phyloP scores from a whole-genome alignment of 2,329 filamentous ascomycete genomes.

The Penicillium sp. region DNA sequence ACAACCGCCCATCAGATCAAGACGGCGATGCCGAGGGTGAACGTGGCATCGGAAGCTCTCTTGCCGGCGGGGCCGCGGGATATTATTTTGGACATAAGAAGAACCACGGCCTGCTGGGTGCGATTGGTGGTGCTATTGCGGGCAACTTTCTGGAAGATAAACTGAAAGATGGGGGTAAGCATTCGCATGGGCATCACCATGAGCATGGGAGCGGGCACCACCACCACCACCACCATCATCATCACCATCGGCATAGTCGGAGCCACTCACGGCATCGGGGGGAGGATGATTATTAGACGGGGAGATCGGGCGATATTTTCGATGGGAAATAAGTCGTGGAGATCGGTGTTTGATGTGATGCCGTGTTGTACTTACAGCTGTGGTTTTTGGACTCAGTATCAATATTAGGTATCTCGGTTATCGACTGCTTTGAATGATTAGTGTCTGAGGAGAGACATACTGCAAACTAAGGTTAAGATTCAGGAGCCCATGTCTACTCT shows the following conservation, averaged over 20 bases:
- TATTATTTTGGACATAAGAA: slow-evolving; percentile 59
- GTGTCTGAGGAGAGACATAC: background rate
- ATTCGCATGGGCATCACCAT: slow-evolving; percentile 20
- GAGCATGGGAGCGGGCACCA: slow-evolving; percentile 9
- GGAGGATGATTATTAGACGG: slow-evolving; percentile 8
- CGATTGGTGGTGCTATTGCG: slow-evolving; percentile 58
- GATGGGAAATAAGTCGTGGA: background rate
- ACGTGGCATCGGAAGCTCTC: slow-evolving; percentile 58
- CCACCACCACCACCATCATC: slow-evolving; percentile 22
- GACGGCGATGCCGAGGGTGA: slow-evolving; percentile 44
- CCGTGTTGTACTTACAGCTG: background rate
- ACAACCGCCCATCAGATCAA: slow-evolving; percentile 13
- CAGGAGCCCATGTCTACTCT: background rate
- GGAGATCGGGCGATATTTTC: background rate
- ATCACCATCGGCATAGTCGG: slow-evolving; percentile 12
- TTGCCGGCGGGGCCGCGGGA: slow-evolving; percentile 60
- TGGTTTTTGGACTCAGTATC: background rate
- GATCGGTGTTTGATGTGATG: background rate
- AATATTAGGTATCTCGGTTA: too few relatives aligned
- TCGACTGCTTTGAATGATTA: background rate
- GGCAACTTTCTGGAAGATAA: slow-evolving; percentile 59
- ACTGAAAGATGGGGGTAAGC: slow-evolving; percentile 48
- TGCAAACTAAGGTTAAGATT: background rate
- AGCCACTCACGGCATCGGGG: slow-evolving; percentile 18
- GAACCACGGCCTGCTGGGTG: slow-evolving; percentile 59